Base-by-base conservation (phyloP, 1,284 basidiomycete genomes). In the Leucocoprinus gongylophorus region DNA sequence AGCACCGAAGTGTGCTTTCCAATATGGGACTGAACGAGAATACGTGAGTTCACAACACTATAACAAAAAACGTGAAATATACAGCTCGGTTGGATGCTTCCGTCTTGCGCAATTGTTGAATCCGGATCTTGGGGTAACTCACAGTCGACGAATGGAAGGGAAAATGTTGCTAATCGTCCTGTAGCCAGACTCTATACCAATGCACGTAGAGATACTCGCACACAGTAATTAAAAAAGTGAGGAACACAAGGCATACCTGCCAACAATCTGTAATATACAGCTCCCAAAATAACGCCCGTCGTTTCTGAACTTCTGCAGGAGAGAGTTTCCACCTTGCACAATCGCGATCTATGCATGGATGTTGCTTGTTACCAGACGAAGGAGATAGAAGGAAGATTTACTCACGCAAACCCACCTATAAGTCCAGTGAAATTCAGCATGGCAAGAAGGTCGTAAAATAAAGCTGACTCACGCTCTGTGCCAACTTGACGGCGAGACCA, bases 241-340 rank as follows among this genome's bases (percentile, higher is more conserved):
- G 53, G 7, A 20, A 15, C 18, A 26, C 35, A 26, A 39, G 23
- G 54, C 71, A 23, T 55, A 80, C 81, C 71, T 81, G 81, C 81
- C 80, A 84, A 53, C 76, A 77, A 61, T 85, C 81, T 0, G 81
- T 81, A 55, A 83, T 79, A 58, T 81, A 84, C 29, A 86, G 57
- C 58, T 86, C 84, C 84, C 84, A 86, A 59, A 85, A 86, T 20
- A 86, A 62, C 2, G 78, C 77, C n/a, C 83, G 72, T 5, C 83
- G 75, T 61, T 83, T 81, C 65, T 86, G 80, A 2, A 83, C 80
- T 61, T 85, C 83, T 5, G 71, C 67, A 6, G 73, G 71, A 3
- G 73, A 58, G 32, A 83, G 64, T 37, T 79, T 76, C 82, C 83
- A 86, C 38, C 83, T 71, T 6, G 81, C 81, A 59, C 79, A 81